These are phyloP conservation scores for Pseudocercospora musae DNA, from an alignment of 2,329 filamentous ascomycete genomes.

Conservation along the genomic window DNA sequence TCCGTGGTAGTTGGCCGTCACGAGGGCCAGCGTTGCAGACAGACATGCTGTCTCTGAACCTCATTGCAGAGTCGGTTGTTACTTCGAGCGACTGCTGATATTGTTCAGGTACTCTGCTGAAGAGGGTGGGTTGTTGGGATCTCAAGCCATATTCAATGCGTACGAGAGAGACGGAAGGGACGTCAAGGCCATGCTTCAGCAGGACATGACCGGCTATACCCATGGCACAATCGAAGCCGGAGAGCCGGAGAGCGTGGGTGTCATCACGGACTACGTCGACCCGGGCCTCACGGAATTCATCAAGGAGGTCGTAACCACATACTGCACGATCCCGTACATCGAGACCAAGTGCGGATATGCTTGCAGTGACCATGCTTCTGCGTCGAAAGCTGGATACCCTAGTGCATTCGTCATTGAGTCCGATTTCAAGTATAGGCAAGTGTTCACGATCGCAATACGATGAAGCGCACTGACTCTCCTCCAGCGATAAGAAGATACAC, in stretches of 20 bases:
- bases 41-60: neutral
- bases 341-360: slow-evolving; percentile 62
- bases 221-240: slow-evolving; percentile 79
- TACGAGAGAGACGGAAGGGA: slow-evolving; percentile 72
- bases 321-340: slow-evolving; percentile 84
- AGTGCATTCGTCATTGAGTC: slow-evolving; percentile 75
- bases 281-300: slow-evolving; percentile 80
- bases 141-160: slow-evolving; percentile 79
- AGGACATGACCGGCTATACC: slow-evolving; percentile 93
- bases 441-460: neutral
- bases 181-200: slow-evolving; percentile 94
- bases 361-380: slow-evolving; percentile 71
- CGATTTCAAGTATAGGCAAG: slow-evolving; percentile 59
- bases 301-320: slow-evolving; percentile 80
- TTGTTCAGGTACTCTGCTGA: slow-evolving; percentile 70
- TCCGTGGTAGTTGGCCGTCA: neutral
- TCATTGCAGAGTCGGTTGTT: slow-evolving; percentile 62
- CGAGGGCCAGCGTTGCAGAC: neutral
- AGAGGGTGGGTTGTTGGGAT: slow-evolving; percentile 81
- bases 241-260: slow-evolving; percentile 78
- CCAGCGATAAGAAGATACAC: slow-evolving; percentile 51
- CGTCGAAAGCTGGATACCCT: slow-evolving; percentile 70
- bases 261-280: slow-evolving; percentile 91
- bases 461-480: neutral
- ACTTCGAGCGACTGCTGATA: neutral